These are phyloP conservation scores for Lentinula novae-zelandiae DNA, from an alignment of 1,284 basidiomycete species.

Conservation along the genomic window DNA sequence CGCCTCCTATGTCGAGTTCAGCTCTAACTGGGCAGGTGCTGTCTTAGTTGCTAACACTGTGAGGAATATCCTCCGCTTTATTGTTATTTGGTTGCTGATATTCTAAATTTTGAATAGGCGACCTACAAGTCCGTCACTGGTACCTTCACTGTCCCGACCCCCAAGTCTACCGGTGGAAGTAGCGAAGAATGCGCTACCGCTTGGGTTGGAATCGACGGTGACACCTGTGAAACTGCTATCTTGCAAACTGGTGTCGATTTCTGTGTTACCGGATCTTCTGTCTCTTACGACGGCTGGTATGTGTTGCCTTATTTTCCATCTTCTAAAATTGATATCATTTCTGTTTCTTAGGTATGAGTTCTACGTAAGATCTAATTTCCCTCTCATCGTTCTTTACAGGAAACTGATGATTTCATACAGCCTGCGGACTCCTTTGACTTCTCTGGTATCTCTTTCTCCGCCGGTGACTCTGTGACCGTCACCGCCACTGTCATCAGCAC, in stretches of 20 bases:
- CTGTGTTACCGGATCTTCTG: conserved; percentile 20
- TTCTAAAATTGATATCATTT: neutral
- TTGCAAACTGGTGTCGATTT: conserved; percentile 26
- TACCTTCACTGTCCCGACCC: conserved; percentile 17
- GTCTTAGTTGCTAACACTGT: conserved; percentile 16
- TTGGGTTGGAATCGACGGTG: conserved; percentile 18
- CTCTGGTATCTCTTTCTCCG: conserved; percentile 24
- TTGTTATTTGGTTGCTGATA: neutral
- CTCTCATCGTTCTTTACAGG: neutral
- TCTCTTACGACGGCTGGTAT: conserved; percentile 24
- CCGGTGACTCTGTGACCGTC: conserved; percentile 26
- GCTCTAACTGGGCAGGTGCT: conserved; percentile 24
- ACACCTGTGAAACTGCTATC: conserved; percentile 13
- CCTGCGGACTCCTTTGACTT: conserved; percentile 27
- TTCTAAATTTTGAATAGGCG: conserved; percentile 1
- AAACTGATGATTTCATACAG: neutral
- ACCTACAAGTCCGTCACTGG: conserved; percentile 18
- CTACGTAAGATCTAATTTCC: neutral
- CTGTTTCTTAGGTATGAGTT: neutral
- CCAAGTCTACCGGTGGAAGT: conserved; percentile 14
- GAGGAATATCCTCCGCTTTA: neutral
- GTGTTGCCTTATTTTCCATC: conserved; percentile 16
- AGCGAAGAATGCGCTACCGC: conserved; percentile 12
- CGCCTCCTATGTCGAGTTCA: conserved; percentile 14
- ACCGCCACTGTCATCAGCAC: conserved; percentile 27